These are phyloP conservation scores for Naganishia liquefaciens DNA, from an alignment of 1,284 basidiomycete genomes.

Conservation along the genomic window DNA sequence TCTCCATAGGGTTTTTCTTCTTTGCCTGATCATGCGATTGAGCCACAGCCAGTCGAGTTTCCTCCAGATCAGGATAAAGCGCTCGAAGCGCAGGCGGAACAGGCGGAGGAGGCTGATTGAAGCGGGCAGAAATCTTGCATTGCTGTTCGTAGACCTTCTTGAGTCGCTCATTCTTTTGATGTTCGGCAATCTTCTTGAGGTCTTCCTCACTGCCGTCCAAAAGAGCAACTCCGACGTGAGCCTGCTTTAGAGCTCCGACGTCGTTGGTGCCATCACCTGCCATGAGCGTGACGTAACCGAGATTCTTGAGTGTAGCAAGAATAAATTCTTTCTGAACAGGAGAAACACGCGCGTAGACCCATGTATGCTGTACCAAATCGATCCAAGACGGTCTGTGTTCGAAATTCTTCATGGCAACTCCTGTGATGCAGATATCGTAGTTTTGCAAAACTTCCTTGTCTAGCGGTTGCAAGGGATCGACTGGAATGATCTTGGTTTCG, in stretches of 20 bases:
- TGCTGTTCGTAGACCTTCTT: conserved; percentile 97
- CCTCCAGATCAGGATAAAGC: conserved; percentile 83
- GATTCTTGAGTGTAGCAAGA: conserved; percentile 77
- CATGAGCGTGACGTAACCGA: conserved; percentile 91
- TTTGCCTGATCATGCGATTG: conserved; percentile 65
- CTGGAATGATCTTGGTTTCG: conserved; percentile 79
- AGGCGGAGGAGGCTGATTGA: conserved; percentile 87
- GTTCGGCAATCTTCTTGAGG: conserved; percentile 86
- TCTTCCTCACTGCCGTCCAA: conserved; percentile 89
- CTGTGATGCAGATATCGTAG: conserved; percentile 93
- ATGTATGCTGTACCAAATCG: conserved; percentile 83
- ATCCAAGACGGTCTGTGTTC: conserved; percentile 65
- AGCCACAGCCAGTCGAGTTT: conserved; percentile 76
- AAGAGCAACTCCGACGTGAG: conserved; percentile 89
- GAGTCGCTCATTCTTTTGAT: conserved; percentile 80
- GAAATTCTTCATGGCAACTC: conserved; percentile 83
- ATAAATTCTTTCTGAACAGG: conserved; percentile 91
- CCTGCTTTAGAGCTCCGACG: conserved; percentile 93
- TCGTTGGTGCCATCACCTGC: conserved; percentile 97
- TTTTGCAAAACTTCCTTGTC: conserved; percentile 73
- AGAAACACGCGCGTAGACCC: conserved; percentile 97
- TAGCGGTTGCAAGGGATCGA: conserved; percentile 72
- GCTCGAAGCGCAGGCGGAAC: conserved; percentile 81
- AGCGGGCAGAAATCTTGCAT: conserved; percentile 79
- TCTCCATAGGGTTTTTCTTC: conserved; percentile 83